Conservation (phyloP, 345 rosid genomes). For the Euphorbia pulcherrima region DNA sequence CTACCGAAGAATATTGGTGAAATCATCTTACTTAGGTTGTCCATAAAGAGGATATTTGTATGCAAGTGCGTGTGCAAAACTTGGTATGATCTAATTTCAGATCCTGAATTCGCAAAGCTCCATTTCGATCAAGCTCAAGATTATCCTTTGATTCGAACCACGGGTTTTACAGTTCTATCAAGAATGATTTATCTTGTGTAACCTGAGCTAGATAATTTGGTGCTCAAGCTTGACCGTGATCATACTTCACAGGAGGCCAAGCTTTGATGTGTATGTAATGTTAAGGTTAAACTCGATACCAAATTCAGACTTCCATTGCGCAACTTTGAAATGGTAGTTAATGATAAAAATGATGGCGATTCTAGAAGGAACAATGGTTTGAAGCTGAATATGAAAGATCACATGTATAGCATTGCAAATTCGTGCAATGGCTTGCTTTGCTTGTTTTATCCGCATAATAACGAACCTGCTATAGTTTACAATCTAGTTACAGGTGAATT, state of each 20-base stretch:
- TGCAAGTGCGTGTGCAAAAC: background rate
- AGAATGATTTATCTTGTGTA: background rate
- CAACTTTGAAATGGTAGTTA: no score
- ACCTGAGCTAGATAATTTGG: background rate
- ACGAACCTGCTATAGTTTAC: no score
- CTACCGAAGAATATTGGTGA: no score
- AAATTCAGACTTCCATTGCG: no score
- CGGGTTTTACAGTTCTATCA: background rate
- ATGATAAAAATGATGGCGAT: no score
- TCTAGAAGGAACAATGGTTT: background rate
- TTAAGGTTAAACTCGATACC: no score
- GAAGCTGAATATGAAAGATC: background rate
- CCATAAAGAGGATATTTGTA: background rate
- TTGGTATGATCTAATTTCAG: background rate
- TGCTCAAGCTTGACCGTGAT: background rate
- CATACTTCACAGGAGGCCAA: no score
- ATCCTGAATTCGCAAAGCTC: background rate
- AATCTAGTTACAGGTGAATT: no score
- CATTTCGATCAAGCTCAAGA: background rate
- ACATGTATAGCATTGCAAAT: background rate
- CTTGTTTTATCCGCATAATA: background rate
- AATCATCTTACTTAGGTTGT: background rate
- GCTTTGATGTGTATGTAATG: no score
- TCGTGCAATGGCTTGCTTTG: no score
- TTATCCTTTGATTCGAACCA: background rate